Evolutionary conservation across 2,329 filamentous ascomycete genomes (phyloP).

Genomic region (Fusarium chuoi): DNA sequence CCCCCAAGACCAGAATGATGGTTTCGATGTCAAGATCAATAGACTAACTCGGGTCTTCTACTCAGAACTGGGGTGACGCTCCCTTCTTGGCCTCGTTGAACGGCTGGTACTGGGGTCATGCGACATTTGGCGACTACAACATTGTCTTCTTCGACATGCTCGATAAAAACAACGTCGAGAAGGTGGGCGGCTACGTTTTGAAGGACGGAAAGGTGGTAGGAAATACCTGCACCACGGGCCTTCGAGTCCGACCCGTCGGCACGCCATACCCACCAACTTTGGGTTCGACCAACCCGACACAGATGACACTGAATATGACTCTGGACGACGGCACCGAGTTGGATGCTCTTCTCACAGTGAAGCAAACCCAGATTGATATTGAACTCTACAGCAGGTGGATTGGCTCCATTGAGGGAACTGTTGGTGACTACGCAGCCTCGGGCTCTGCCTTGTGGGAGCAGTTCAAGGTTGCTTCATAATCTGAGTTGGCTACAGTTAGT

Average conservation of each 20-base stretch:
- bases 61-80: neutral
- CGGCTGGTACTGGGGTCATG: neutral
- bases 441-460: neutral
- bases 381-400: neutral
- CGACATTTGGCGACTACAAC: neutral
- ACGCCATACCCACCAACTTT: neutral
- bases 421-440: neutral
- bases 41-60: neutral
- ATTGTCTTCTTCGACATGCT: neutral
- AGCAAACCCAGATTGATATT: neutral
- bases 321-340: neutral
- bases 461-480: neutral
- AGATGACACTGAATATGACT: neutral
- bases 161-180: neutral
- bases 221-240: neutral
- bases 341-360: neutral
- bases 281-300: neutral
- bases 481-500: accelerated
- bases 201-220: neutral
- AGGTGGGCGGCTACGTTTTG: neutral
- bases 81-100: neutral
- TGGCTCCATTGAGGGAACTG: neutral
- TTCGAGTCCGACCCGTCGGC: neutral
- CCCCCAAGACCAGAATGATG: no score
- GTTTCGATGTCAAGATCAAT: no score